These are phyloP conservation scores for Leccinum griseonigrum DNA, from an alignment of 1,284 basidiomycete genomes.

Conservation along the genomic window DNA sequence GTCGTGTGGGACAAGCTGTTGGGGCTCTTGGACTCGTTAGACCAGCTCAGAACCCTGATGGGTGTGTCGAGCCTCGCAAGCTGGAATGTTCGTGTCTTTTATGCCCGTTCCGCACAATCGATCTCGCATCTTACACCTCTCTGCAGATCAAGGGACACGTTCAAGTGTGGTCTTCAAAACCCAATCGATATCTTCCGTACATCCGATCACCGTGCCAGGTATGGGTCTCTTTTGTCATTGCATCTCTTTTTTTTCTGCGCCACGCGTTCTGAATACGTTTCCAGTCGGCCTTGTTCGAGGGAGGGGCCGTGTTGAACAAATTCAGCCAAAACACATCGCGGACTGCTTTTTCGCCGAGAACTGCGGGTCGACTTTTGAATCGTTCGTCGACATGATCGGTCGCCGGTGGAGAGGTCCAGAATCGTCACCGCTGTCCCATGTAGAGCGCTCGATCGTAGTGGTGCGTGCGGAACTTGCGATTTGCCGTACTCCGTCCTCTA, in stretches of 20 bases:
- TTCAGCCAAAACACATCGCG: slow-evolving; percentile 52
- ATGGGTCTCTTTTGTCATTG: slow-evolving; percentile 8
- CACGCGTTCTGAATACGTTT: slow-evolving; percentile 7
- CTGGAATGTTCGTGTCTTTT: slow-evolving; percentile 53
- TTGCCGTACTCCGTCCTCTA: neutral
- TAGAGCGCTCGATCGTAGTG: slow-evolving; percentile 57
- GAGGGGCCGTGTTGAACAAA: slow-evolving; percentile 51
- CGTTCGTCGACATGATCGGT: slow-evolving; percentile 40
- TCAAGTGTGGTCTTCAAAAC: slow-evolving; percentile 44
- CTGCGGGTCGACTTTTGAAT: slow-evolving; percentile 50
- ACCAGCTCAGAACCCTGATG: slow-evolving; percentile 50
- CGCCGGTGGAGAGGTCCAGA: slow-evolving; percentile 37
- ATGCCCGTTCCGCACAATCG: neutral
- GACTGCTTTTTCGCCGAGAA: slow-evolving; percentile 69
- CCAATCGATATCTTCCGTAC: slow-evolving; percentile 47
- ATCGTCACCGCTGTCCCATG: slow-evolving; percentile 38
- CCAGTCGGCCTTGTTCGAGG: slow-evolving; percentile 59
- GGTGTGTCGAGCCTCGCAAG: slow-evolving; percentile 44
- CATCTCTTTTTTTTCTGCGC: slow-evolving; percentile 1
- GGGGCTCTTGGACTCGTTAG: slow-evolving; percentile 54
- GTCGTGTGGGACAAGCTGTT: slow-evolving; percentile 54
- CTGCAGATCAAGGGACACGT: slow-evolving; percentile 52
- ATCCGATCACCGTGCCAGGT: slow-evolving; percentile 62
- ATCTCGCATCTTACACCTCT: neutral
- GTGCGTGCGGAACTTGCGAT: slow-evolving; percentile 31